phyloP scores from a whole-genome alignment of 352 stramenopile species.

The Phytophthora citricola region DNA sequence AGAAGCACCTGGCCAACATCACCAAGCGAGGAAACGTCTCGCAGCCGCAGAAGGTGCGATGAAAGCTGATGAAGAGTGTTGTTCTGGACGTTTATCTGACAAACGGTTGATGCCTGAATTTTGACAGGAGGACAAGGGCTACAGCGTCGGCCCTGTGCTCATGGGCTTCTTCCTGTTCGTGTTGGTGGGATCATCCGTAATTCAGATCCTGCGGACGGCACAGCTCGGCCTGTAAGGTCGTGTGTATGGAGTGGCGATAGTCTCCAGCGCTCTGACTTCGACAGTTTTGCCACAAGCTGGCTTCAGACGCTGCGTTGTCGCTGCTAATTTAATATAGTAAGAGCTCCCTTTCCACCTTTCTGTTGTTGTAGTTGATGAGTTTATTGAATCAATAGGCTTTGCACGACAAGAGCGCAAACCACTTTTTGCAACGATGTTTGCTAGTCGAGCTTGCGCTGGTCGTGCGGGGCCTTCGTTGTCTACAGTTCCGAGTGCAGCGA shows the following conservation, averaged over 20 bases:
- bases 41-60: constrained; percentile 75
- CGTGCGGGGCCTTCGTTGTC: constrained; percentile 23
- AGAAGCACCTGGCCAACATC: constrained; percentile 90
- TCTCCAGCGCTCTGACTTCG: not conserved
- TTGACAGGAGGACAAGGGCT: constrained; percentile 70
- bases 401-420: constrained; percentile 1
- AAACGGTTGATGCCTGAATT: not conserved
- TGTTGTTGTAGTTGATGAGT: constrained; percentile 17
- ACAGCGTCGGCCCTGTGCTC: constrained; percentile 77
- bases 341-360: constrained; percentile 4
- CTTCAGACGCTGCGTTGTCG: constrained; percentile 1
- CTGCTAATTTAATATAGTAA: constrained; percentile 50
- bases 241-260: constrained; percentile 15
- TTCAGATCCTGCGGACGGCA: constrained; percentile 86
- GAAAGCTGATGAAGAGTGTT: not conserved
- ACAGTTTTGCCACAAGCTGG: constrained; percentile 4
- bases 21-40: constrained; percentile 86
- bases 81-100: not conserved
- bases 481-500: constrained; percentile 84
- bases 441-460: not conserved
- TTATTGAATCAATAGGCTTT: constrained; percentile 38
- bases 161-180: constrained; percentile 91
- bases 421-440: not conserved
- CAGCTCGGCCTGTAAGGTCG: constrained; percentile 70
- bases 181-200: constrained; percentile 84